Base-by-base conservation (phyloP, 352 stramenopile genomes). In the Globisporangium yorkense region DNA sequence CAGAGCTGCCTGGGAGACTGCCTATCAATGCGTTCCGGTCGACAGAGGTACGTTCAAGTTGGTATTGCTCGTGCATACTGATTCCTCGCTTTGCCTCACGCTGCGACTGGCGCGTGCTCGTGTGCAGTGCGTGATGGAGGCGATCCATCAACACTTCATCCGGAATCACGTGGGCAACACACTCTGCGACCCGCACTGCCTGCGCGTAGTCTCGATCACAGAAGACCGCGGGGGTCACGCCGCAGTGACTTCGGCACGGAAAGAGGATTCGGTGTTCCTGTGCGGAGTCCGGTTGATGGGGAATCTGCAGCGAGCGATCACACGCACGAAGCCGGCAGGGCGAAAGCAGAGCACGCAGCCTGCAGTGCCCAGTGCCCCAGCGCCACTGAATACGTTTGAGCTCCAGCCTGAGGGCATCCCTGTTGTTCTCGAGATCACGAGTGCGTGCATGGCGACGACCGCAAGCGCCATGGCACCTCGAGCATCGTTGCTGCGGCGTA, bases 141-240 rank as follows among this genome's bases (percentile, higher is more conserved):
- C 72, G 6, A 72, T 83, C 51, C 77, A 88, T 31, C 77, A 84
- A 35, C 67, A 88, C 54, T 83, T 86, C 31, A 47, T 80, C 21
- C 77, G 75, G 8, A 84, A 79, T 10, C 48, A 75, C 31, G 66
- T 76, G 8, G 71, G 69, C 1, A 71, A 44, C 35, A 57, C 55
- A 13, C 43, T 75, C n/a, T 86, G 75, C n/a, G 52, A 40, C 7
- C 29, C 61, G 3, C 52, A 71, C 39, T 88, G 77, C 24, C 39
- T 88, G 27, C 68, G 62, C 21, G 52, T 80, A 3, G 51, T 74
- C 0, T 65, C 65, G 0, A 60, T 88, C 2, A 66, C 62, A 5
- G 77, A 88, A 62, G 75, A 86, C 55, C 66, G 35, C 44, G 21
- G 48, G 51, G 20, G n/a, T 13, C 43, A 27, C 37, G 18, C 27